Percentiles rank a stretch among this genome's conserved stretches.
Evolutionary conservation across 169 alveolate genomes (phyloP).

Genomic region (Plasmodium coatneyi): DNA sequence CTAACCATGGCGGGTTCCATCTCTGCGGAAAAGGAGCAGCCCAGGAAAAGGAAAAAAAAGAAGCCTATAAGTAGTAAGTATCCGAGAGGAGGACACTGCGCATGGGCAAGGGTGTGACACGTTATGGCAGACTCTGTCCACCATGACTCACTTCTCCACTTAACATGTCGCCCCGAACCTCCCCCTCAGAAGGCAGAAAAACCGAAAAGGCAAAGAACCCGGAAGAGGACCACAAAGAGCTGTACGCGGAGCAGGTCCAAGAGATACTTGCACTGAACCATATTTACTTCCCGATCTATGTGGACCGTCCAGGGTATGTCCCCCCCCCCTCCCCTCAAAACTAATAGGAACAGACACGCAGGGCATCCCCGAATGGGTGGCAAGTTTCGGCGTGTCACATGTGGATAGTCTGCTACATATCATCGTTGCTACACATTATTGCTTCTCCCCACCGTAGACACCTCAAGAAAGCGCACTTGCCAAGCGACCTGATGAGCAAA

Average conservation of each 20-base stretch:
- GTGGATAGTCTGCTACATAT: neutral
- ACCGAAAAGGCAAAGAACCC: neutral
- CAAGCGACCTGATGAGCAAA: conserved; percentile 34
- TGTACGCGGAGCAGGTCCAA: conserved; percentile 38
- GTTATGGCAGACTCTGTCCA: neutral
- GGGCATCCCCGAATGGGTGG: neutral
- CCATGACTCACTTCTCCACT: neutral
- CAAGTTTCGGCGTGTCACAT: neutral
- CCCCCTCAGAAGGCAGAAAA: conserved; percentile 18
- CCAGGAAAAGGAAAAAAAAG: conserved; percentile 39
- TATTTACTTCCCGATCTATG: conserved; percentile 61
- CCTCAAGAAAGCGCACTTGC: conserved; percentile 22
- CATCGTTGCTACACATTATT: neutral
- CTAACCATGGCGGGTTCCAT: neutral
- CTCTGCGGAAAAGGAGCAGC: conserved; percentile 20
- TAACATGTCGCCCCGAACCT: neutral
- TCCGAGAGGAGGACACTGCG: neutral
- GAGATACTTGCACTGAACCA: conserved; percentile 57
- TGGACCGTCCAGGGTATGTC: conserved; percentile 49
- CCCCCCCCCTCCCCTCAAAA: neutral
- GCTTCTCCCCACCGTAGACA: neutral
- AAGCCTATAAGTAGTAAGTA: conserved; percentile 2
- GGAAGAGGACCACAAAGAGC: conserved; percentile 13
- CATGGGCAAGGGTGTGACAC: neutral
- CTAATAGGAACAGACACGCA: neutral